Evolutionary conservation across 2,329 filamentous ascomycete species (phyloP).

Genomic region (Teratosphaeria destructans): DNA sequence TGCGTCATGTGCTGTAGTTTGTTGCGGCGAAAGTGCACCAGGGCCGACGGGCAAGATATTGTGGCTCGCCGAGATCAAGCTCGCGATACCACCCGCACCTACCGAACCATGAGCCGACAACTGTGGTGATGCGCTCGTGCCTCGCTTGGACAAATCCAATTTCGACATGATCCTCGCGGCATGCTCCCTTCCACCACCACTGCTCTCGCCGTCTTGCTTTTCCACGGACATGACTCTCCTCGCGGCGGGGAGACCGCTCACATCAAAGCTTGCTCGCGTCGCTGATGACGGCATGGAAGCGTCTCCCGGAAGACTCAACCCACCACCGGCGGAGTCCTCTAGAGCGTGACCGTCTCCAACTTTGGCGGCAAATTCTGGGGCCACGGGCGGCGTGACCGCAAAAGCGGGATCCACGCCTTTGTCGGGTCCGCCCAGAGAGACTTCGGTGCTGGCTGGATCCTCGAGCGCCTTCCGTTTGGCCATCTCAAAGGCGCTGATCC

Average conservation of each 20-base stretch:
- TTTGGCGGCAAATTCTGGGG: constrained; percentile 84
- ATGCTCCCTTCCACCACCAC: constrained; percentile 58
- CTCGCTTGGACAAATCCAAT: constrained; percentile 77
- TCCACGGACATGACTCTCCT: constrained; percentile 39
- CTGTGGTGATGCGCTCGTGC: constrained; percentile 38
- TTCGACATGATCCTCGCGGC: constrained; percentile 85
- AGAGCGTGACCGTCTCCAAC: constrained; percentile 52
- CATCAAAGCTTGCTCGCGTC: constrained; percentile 62
- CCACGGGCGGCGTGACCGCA: constrained; percentile 76
- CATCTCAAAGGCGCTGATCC: constrained; percentile 86
- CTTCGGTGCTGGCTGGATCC: constrained; percentile 47
- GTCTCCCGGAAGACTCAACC: constrained; percentile 27
- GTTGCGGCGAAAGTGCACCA: constrained; percentile 27
- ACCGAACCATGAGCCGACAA: constrained; percentile 2
- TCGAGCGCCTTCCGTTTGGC: constrained; percentile 90
- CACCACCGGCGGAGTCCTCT: neutral
- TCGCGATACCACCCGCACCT: constrained; percentile 58
- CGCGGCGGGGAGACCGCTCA: constrained; percentile 44
- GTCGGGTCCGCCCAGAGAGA: constrained; percentile 21
- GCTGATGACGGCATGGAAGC: constrained; percentile 50
- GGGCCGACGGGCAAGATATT: constrained; percentile 60
- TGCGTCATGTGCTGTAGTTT: constrained; percentile 6
- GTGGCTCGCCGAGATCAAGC: constrained; percentile 76
- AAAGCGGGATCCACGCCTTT: constrained; percentile 62
- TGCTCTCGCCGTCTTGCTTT: constrained; percentile 37